Conservation (phyloP, 495 filamentous ascomycete genomes). For the Mycothermus thermophilus region DNA sequence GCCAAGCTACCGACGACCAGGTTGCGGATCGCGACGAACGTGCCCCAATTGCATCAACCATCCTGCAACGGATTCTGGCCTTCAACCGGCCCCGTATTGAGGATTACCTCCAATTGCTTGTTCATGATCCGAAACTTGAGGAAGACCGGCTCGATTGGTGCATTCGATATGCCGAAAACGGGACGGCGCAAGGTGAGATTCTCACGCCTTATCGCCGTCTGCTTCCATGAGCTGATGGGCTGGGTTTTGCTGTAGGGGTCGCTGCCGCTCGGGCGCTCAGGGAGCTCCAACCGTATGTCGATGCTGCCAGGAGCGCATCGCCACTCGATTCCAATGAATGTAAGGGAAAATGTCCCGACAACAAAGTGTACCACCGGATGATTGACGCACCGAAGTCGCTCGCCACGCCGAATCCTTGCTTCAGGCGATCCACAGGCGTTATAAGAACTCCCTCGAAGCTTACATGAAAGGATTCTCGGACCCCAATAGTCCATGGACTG, state of each 20-base stretch:
- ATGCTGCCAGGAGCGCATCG: background rate
- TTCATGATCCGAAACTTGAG: too few relatives aligned
- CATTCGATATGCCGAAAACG: background rate
- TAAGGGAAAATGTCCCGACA: background rate
- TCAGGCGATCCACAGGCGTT: background rate
- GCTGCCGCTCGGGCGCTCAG: background rate
- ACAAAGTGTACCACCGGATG: background rate
- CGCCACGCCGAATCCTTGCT: background rate
- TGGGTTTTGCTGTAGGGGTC: too few relatives aligned
- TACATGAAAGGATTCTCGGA: too few relatives aligned
- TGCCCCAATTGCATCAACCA: background rate
- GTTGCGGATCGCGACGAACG: background rate
- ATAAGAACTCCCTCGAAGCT: background rate
- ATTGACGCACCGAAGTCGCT: slow-evolving; percentile 1
- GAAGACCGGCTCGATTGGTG: slow-evolving; percentile 5
- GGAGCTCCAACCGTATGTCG: background rate
- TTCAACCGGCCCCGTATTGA: slow-evolving; percentile 9
- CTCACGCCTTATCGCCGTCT: too few relatives aligned
- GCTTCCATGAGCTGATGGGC: too few relatives aligned
- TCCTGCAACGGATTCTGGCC: slow-evolving; percentile 2
- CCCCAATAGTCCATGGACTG: slow-evolving; percentile 9
- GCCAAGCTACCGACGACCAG: background rate
- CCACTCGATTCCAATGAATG: background rate
- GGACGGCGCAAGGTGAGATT: slow-evolving; percentile 3
- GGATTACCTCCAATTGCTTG: background rate